Evolutionary conservation across 2,329 filamentous ascomycete genomes (phyloP).

Genomic region (Xylaria sp.): DNA sequence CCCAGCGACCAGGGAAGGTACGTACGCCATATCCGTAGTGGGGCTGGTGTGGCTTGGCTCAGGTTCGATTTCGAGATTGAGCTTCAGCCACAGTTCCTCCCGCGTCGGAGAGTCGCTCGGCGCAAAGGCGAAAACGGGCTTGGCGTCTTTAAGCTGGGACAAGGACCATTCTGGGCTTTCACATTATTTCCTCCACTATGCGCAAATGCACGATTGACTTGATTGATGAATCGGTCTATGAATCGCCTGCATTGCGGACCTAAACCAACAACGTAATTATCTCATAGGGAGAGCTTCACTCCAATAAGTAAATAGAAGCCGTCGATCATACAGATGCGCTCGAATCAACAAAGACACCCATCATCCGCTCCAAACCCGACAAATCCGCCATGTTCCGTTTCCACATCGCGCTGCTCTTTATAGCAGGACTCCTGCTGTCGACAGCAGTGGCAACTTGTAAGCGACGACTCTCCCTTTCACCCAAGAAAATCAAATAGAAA

Average conservation of each 20-base stretch:
- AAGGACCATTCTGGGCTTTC: no score
- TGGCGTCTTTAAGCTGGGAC: conserved; percentile 4
- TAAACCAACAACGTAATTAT: no score
- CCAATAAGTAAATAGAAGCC: no score
- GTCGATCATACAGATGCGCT: not conserved
- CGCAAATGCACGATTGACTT: not conserved
- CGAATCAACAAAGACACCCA: not conserved
- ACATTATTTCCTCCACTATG: not conserved
- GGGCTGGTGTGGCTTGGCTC: not conserved
- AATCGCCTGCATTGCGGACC: not conserved
- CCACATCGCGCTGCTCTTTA: conserved; percentile 27
- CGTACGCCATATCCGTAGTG: not conserved
- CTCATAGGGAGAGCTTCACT: no score
- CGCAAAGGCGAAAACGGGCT: not conserved
- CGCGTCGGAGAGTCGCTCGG: no score
- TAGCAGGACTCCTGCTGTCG: conserved; percentile 30
- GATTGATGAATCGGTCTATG: not conserved
- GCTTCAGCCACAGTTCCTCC: not conserved
- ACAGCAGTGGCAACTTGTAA: conserved; percentile 39
- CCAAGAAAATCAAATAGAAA: not conserved
- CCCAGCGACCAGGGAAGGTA: not conserved
- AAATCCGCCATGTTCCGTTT: conserved; percentile 26
- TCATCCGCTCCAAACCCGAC: not conserved
- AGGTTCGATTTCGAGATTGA: not conserved
- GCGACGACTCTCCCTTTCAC: conserved; percentile 15